phyloP scores from a whole-genome alignment of 192 early-diverging fungal genomes.

The Cetraspora pellucida region DNA sequence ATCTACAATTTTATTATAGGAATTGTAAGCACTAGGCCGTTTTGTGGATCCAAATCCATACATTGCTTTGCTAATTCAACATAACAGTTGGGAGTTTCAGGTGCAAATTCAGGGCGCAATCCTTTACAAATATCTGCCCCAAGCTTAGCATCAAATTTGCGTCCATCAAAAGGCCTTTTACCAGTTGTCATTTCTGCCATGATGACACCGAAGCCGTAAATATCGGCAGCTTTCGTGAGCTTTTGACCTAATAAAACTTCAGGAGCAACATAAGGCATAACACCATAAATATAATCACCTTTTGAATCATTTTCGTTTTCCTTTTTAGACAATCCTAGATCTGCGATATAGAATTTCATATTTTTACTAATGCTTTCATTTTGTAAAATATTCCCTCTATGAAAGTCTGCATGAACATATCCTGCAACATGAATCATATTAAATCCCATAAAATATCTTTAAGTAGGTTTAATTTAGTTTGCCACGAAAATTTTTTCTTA shows the following conservation, averaged over 20 bases:
- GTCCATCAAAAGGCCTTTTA: background rate
- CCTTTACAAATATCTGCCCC: background rate
- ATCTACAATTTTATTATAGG: too few species aligned
- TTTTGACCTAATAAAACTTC: background rate
- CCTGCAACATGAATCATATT: background rate
- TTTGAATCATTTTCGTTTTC: background rate
- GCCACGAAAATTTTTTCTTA: too few species aligned
- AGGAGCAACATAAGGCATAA: background rate
- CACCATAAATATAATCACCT: background rate
- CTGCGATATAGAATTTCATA: background rate
- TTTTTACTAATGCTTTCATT: background rate
- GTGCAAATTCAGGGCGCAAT: background rate
- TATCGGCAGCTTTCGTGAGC: background rate
- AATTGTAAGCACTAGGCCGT: too few species aligned
- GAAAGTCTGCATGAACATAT: background rate
- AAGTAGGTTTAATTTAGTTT: background rate
- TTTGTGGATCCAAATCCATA: too few species aligned
- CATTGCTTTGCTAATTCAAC: too few species aligned
- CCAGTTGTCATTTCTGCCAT: background rate
- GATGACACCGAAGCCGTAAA: background rate
- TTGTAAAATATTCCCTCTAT: background rate
- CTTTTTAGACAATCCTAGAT: background rate
- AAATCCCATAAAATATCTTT: background rate
- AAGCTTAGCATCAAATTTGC: background rate
- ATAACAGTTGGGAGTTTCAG: too few species aligned